Evolutionary conservation across 225 moss, liverwort and hornwort genomes (phyloP), one percentile per base, ranked within the genome.

Genomic region (Sphagnum contortum): DNA sequence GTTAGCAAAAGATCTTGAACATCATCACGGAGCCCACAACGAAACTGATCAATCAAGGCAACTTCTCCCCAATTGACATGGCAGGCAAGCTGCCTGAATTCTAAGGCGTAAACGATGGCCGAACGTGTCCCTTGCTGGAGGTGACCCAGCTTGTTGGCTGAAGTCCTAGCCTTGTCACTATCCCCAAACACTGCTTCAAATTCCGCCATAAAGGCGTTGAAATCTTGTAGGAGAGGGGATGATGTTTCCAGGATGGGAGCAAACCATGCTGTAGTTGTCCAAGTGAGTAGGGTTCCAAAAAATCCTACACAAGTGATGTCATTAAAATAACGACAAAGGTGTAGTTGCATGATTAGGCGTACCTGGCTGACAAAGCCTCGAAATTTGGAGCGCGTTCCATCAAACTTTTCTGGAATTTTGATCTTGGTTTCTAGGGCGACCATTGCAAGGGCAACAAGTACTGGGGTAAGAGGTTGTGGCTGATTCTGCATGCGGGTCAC

Each of bases 21-120:
- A 29, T 51, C 66, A 53, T 66, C 66, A 9, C 66, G 66, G 0
- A 66, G n/a, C 29, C 66, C 53, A 50, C 66, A 66, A 9, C n/a
- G 0, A 29, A 66, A 66, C 12, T 8, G 3, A 55, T 3, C 54
- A 53, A 66, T 66, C 13, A 66, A 44, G 54, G 53, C 51, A 54
- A 0, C n/a, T 6, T 66, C 1, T 50, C 54, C 29, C 66, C 53
- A 66, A 54, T 66, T 4, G 54, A 66, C n/a, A 54, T 66, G 1
- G 14, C 51, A 66, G 3, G 66, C 53, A 4, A 66, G 12, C 45
- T 66, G 66, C 14, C 4, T 4, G 14, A 66, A 66, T 53, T 66
- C 1, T 54, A 51, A 7, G 2, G 9, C 66, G 45, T 66, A 66
- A 7, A 44, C 1, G 0, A 44, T 52, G 3, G 51, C 66, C 54